Evolutionary conservation across 2,329 filamentous ascomycete genomes (phyloP), one percentile per base, ranked within the genome.

Genomic region (Penicillium rolfsii): DNA sequence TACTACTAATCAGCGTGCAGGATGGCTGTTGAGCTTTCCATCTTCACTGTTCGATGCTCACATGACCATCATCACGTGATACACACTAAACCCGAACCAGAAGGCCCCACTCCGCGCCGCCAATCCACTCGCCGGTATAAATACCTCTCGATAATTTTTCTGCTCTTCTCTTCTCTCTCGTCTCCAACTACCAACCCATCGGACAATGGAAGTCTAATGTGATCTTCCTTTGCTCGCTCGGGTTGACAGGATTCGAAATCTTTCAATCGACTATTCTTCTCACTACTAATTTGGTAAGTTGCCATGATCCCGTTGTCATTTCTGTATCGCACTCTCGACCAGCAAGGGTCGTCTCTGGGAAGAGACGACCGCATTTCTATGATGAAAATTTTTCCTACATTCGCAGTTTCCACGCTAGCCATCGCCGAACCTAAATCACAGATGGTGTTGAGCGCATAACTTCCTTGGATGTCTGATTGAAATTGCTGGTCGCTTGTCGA

Each of bases 351-450:
- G 52, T 45, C 26, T 19, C 35, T 12, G n/a, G n/a, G n/a, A n/a
- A 3, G 67, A 67, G 52, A 59, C 26, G 30, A 28, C 62, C 61
- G 9, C 61, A 61, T 64, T 73, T 64, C 64, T 70, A 77, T 76
- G 76, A 77, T 77, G 76, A 77, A 77, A 77, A 74, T 40, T 62
- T 68, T 71, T 76, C 73, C 74, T 74, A 77, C 74, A 77, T 77
- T 77, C 76, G 76, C 73, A 75, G 73, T 74, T 75, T 75, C 71
- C 73, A 75, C 73, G 73, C 72, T 73, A 75, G 73, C 63, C 71
- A 70, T 74, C 71, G 72, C 59, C 53, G 70, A 74, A 75, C 73
- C 73, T 68, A 73, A 71, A 64, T 54, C 8, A 64, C 64, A 72
- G 73, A 71, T 70, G 70, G 67, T 70, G 60, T 59, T 75, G 73